Evolutionary conservation across 1,139 yeast species (phyloP).

Genomic region (Saccharomycopsis crataegensis): DNA sequence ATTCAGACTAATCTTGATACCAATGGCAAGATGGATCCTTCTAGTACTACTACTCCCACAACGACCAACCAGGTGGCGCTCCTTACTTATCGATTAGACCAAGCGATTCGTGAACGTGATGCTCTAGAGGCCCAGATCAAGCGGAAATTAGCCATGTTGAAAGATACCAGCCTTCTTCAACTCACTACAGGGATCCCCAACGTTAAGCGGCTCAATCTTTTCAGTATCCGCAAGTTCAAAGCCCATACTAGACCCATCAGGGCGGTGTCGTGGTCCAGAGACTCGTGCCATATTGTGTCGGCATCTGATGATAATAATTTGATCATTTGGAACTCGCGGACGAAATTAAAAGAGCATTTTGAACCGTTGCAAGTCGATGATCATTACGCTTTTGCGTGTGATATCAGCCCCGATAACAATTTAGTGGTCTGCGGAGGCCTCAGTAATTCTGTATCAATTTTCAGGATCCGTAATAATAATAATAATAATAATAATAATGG

Average conservation of each 20-base stretch:
- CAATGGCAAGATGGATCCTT: neutral
- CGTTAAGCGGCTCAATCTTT: constrained; percentile 26
- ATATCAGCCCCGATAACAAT: constrained; percentile 57
- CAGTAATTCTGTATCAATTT: constrained; percentile 71
- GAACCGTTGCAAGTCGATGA: constrained; percentile 45
- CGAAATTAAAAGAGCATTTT: constrained; percentile 67
- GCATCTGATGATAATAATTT: constrained; percentile 86
- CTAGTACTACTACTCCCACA: neutral
- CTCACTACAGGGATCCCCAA: constrained; percentile 17
- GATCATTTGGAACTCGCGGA: constrained; percentile 74
- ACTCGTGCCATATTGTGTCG: constrained; percentile 52
- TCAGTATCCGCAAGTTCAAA: constrained; percentile 36
- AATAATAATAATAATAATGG: constrained; percentile 13
- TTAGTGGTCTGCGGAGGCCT: constrained; percentile 77
- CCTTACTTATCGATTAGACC: neutral
- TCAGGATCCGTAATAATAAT: constrained; percentile 34
- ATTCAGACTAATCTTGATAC: neutral
- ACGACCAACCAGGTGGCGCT: no score
- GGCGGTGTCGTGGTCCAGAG: constrained; percentile 60
- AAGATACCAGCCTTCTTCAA: constrained; percentile 6
- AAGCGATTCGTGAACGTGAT: constrained; percentile 33
- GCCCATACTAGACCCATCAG: constrained; percentile 78
- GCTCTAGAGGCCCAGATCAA: constrained; percentile 42
- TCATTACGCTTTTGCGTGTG: constrained; percentile 75
- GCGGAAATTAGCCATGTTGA: constrained; percentile 5